Percentiles rank a stretch among this genome's conserved stretches.
These are phyloP conservation scores for Chrysoporthe cubensis DNA, from an alignment of 2,329 filamentous ascomycete species.

Conservation along the genomic window DNA sequence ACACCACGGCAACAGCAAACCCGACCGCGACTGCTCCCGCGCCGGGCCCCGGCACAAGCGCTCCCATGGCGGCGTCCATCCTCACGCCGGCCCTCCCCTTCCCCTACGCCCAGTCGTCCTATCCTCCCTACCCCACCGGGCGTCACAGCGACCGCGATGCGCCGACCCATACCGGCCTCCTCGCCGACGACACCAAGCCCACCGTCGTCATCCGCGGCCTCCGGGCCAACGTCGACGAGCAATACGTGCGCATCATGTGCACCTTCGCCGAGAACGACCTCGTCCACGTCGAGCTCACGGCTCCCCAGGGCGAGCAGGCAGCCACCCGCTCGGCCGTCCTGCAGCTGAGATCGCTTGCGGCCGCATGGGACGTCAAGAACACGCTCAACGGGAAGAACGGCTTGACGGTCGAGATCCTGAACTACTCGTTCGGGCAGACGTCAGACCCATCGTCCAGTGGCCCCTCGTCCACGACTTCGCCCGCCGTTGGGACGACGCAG, in stretches of 20 bases:
- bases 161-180: slow-evolving; percentile 44
- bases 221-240: slow-evolving; percentile 57
- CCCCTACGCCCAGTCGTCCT: slow-evolving; percentile 39
- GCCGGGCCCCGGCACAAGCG: slow-evolving; percentile 33
- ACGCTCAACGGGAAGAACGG: slow-evolving; percentile 62
- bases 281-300: slow-evolving; percentile 54
- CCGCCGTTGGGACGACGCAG: slow-evolving; percentile 54
- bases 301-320: slow-evolving; percentile 53
- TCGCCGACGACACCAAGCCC: slow-evolving; percentile 30
- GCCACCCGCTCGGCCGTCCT: slow-evolving; percentile 57
- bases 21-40: slow-evolving; percentile 38
- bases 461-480: slow-evolving; percentile 37
- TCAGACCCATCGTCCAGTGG: slow-evolving; percentile 32
- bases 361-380: slow-evolving; percentile 59
- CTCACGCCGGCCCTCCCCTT: slow-evolving; percentile 44
- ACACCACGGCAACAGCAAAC: slow-evolving; percentile 36
- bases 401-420: slow-evolving; percentile 62
- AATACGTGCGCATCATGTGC: slow-evolving; percentile 60
- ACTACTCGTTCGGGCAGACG: slow-evolving; percentile 39
- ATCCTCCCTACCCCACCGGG: slow-evolving; percentile 41
- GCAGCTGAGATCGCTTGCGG: slow-evolving; percentile 55
- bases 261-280: slow-evolving; percentile 61
- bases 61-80: slow-evolving; percentile 50
- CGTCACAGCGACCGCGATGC: slow-evolving; percentile 48
- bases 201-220: slow-evolving; percentile 58